These are phyloP conservation scores for Zygosaccharomyces rouxii DNA, from an alignment of 805 yeast genomes.

Conservation along the genomic window DNA sequence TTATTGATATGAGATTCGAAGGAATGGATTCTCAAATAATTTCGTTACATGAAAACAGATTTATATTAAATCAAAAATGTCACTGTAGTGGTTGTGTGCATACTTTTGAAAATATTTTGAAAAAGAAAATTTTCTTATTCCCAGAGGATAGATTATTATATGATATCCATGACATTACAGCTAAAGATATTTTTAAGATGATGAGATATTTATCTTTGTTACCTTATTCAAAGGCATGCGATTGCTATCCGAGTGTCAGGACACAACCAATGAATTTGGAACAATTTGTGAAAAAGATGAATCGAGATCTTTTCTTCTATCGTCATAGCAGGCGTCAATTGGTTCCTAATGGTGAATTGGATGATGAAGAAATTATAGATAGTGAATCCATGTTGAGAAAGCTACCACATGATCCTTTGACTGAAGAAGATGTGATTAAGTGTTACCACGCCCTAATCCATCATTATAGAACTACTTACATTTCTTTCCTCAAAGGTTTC, in stretches of 20 bases:
- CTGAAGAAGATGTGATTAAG: slow-evolving; percentile 32
- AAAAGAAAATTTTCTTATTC: slow-evolving; percentile 34
- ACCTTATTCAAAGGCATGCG: slow-evolving; percentile 44
- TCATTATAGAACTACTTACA: slow-evolving; percentile 35
- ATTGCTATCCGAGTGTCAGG: slow-evolving; percentile 40
- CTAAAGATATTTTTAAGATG: slow-evolving; percentile 37
- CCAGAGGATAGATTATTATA: slow-evolving; percentile 29
- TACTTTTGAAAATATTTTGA: slow-evolving; percentile 33
- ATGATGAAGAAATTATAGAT: slow-evolving; percentile 7
- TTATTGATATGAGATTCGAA: slow-evolving; percentile 38
- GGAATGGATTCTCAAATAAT: slow-evolving; percentile 34
- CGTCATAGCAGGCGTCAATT: slow-evolving; percentile 26
- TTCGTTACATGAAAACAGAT: slow-evolving; percentile 24
- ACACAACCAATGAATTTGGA: slow-evolving; percentile 39
- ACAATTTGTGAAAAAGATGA: slow-evolving; percentile 29
- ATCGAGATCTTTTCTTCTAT: slow-evolving; percentile 22
- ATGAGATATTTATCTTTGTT: slow-evolving; percentile 35
- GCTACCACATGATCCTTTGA: slow-evolving; percentile 32
- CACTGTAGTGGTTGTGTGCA: slow-evolving; percentile 29
- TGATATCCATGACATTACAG: slow-evolving; percentile 30
- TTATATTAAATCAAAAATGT: slow-evolving; percentile 32
- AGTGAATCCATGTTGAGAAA: slow-evolving; percentile 12
- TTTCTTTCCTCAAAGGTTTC: slow-evolving; percentile 35
- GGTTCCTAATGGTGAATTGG: slow-evolving; percentile 15
- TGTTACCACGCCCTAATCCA: slow-evolving; percentile 39